Base-by-base conservation (phyloP, 371 early-diverging fungal species). In the Encephalitozoon romaleae region DNA sequence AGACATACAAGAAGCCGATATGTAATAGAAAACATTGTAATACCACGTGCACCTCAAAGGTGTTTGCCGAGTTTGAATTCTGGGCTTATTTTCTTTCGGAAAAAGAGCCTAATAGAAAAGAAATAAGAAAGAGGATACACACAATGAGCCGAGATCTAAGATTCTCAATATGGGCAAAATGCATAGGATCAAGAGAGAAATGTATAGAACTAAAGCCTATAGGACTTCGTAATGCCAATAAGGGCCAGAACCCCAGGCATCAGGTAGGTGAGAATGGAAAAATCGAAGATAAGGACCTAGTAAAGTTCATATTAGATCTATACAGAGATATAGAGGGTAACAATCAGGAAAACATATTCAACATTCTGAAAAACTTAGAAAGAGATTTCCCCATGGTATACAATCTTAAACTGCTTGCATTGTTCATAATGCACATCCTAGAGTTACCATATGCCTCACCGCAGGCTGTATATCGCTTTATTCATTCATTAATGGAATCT, bases 21-120 rank as follows among this genome's bases (percentile, higher is more conserved):
- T 79, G 79, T 67, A 51, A 28, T 30, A 59, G 49, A 34, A 73
- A 80, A 28, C 76, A 80, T 54, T 76, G 80, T 38, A 43, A 64
- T 28, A 64, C 45, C 2, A 28, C 15, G 32, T 75, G 76, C 34
- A 25, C 30, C 8, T 21, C 41, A 8, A 71, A 34, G 9, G 9
- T n/a, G 12, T 15, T 45, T 25, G 71, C 71, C n/a, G 52, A 38
- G 12, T 80, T 47, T 41, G 70, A 80, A 59, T 80, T 53, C 52
- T 80, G 76, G 77, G 76, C 80, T 9, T 42, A 54, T 23, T 59
- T 72, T 41, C 38, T 80, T 11, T 34, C 67, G 2, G 53, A 43
- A 32, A 41, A 72, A 30, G 18, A 34, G 3, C 30, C 67, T 43
- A 47, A 78, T 25, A 38, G 45, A n/a, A 66, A 25, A 21, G 59